phyloP scores from a whole-genome alignment of 768 basidiomycete genomes.

The Filobasidium wieringae region DNA sequence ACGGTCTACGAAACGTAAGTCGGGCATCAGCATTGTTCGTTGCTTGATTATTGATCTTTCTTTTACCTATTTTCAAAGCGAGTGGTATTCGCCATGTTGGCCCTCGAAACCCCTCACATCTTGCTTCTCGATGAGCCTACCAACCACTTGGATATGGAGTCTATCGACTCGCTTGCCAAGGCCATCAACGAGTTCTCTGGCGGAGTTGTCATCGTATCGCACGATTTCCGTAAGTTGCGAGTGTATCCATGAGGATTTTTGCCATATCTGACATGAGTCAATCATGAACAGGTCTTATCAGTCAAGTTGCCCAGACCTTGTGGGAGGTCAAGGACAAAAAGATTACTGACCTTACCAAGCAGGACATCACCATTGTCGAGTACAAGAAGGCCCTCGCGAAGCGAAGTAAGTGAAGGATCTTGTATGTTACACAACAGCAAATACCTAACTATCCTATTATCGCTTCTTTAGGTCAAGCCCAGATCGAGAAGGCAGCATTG shows the following conservation, averaged over 20 bases:
- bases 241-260: neutral
- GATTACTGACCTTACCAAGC: conserved; percentile 80
- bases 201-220: conserved; percentile 97
- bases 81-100: conserved; percentile 88
- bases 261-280: conserved; percentile 2
- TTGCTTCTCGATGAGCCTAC: conserved; percentile 61
- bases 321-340: conserved; percentile 97
- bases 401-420: conserved; percentile 49
- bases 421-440: neutral
- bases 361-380: conserved; percentile 79
- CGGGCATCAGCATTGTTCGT: neutral
- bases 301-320: conserved; percentile 93
- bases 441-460: neutral
- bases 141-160: conserved; percentile 95
- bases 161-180: conserved; percentile 85
- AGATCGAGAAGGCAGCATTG: conserved; percentile 86
- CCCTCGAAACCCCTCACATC: conserved; percentile 96
- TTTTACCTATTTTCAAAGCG: conserved; percentile 38
- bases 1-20: conserved; percentile 78
- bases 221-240: conserved; percentile 82
- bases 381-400: conserved; percentile 75
- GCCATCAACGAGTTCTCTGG: conserved; percentile 97
- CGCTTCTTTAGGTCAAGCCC: conserved; percentile 51
- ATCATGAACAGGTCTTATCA: conserved; percentile 69
- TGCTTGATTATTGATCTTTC: conserved; percentile 11